A percentile compares a stretch with the other conserved stretches of the same genome.
phyloP scores from a whole-genome alignment of 108 stramenopile genomes.

The Fistulifera solaris region DNA sequence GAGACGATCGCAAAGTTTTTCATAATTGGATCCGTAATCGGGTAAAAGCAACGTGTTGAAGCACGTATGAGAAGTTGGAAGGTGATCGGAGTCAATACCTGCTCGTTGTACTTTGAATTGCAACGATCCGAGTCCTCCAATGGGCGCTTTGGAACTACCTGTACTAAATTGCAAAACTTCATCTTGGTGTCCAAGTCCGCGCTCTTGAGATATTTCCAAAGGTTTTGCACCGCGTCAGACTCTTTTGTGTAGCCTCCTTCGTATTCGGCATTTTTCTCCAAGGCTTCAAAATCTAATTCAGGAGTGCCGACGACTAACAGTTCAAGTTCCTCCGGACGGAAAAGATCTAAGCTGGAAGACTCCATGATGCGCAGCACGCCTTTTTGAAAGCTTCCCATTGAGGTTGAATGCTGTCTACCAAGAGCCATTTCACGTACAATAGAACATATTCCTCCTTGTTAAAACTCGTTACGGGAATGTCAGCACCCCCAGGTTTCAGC shows the following conservation, averaged over 20 bases:
- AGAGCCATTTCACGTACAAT: constrained; percentile 68
- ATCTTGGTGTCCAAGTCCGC: constrained; percentile 39
- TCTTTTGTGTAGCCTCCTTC: constrained; percentile 70
- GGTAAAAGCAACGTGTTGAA: constrained; percentile 75
- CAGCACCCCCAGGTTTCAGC: constrained; percentile 72
- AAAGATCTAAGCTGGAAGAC: constrained; percentile 51
- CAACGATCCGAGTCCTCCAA: constrained; percentile 85
- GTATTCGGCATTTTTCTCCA: constrained; percentile 62
- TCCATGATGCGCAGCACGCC: constrained; percentile 76
- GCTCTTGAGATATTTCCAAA: constrained; percentile 71
- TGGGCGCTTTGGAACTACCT: constrained; percentile 76
- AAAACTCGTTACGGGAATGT: constrained; percentile 66
- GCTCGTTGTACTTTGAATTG: constrained; percentile 84
- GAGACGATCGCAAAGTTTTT: constrained; percentile 40
- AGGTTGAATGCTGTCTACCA: constrained; percentile 66
- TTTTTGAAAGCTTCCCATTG: constrained; percentile 70
- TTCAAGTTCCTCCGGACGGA: constrained; percentile 82
- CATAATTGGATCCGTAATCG: constrained; percentile 57
- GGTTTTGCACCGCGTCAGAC: constrained; percentile 43
- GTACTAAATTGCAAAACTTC: constrained; percentile 87
- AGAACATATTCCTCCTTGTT: constrained; percentile 87
- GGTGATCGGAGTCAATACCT: constrained; percentile 75
- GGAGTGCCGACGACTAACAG: constrained; percentile 78
- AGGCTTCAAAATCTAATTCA: constrained; percentile 72
- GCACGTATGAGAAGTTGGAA: constrained; percentile 91